Conservation (phyloP, 257 asterid species). For the Lantana camara region DNA sequence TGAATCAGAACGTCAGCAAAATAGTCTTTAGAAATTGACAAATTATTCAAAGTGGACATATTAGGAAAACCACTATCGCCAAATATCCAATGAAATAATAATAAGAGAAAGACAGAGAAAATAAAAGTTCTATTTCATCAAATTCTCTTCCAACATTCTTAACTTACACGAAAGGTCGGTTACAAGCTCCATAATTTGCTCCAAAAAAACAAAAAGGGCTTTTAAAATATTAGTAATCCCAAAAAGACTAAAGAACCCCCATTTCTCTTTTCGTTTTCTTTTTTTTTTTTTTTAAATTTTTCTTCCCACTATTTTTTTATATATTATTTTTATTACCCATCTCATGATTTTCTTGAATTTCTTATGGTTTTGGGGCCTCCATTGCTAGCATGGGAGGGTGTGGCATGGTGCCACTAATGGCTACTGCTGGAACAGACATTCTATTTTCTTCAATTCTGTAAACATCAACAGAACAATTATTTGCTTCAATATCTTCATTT, state of each 20-base stretch:
- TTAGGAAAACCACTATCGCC: conserved; percentile 32
- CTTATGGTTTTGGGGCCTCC: conserved; percentile 52
- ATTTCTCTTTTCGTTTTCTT: conserved; percentile 11
- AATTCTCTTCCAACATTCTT: conserved; percentile 29
- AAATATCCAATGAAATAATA: conserved; percentile 19
- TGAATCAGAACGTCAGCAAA: conserved; percentile 47
- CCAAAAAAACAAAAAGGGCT: neutral
- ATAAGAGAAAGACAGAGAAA: no score
- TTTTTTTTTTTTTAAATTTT: neutral
- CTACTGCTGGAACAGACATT: conserved; percentile 36
- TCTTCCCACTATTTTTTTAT: neutral
- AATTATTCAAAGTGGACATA: conserved; percentile 37
- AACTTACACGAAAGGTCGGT: conserved; percentile 35
- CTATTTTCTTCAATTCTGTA: conserved; percentile 31
- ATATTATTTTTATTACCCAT: neutral
- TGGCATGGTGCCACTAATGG: conserved; percentile 48
- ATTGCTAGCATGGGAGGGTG: conserved; percentile 62
- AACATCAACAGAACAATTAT: conserved; percentile 19
- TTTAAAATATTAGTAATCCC: neutral
- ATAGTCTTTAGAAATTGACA: conserved; percentile 10
- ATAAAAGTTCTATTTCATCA: conserved; percentile 30
- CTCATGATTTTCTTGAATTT: neutral
- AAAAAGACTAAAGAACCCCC: conserved; percentile 35
- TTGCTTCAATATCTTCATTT: conserved; percentile 66
- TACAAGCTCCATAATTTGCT: conserved; percentile 37